Conservation (phyloP, 495 filamentous ascomycete species). For the Trichoderma orchidacearum region DNA sequence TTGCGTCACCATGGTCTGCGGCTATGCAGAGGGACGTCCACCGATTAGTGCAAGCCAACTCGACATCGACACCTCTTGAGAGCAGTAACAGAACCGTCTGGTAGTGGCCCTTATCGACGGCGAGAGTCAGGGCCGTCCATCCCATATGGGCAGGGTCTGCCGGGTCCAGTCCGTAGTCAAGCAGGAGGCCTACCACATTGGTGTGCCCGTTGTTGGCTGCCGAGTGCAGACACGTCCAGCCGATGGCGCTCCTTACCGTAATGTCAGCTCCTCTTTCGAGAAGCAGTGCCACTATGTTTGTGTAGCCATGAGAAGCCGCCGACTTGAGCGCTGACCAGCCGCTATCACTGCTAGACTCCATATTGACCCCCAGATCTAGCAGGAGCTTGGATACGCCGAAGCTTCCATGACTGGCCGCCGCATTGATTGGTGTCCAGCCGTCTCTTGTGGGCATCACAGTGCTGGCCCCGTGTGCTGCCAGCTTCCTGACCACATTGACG, state of each 20-base stretch:
- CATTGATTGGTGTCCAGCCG: not conserved
- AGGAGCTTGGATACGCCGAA: not conserved
- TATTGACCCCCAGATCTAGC: not conserved
- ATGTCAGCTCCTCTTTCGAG: not conserved
- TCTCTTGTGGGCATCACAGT: not conserved
- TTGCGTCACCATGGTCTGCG: not conserved
- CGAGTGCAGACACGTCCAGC: not conserved
- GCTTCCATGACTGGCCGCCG: not conserved
- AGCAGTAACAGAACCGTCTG: not conserved
- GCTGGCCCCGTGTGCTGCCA: not conserved
- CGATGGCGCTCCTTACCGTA: not conserved
- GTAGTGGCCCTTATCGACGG: not conserved
- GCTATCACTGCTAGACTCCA: not conserved
- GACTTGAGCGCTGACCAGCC: not conserved
- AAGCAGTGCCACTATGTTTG: not conserved
- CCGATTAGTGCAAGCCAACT: not conserved
- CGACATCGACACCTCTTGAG: not conserved
- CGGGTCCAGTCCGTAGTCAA: not conserved
- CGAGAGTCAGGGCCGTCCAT: not conserved
- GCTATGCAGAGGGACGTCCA: not conserved
- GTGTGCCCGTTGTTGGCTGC: not conserved
- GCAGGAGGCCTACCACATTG: not conserved
- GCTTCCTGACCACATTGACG: not conserved
- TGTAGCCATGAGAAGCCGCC: not conserved
- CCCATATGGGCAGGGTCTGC: not conserved